Conservation (phyloP, 2,329 filamentous ascomycete genomes). For the Neofusicoccum laricinum region DNA sequence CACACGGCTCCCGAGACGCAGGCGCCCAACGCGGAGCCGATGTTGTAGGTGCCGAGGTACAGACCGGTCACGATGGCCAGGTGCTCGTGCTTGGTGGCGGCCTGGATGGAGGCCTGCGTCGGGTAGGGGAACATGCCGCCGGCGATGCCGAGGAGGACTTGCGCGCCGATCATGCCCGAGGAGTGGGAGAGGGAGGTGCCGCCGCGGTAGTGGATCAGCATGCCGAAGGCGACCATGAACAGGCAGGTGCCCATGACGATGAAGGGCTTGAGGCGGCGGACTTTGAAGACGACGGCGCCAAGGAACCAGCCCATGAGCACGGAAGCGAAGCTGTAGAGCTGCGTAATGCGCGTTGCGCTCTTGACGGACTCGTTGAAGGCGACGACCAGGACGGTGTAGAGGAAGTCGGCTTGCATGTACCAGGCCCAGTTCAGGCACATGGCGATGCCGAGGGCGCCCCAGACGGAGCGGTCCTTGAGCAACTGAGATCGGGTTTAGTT, state of each 20-base stretch:
- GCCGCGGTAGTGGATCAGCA: conserved; percentile 63
- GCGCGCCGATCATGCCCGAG: conserved; percentile 60
- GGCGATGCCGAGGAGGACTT: conserved; percentile 61
- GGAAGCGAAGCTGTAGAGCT: conserved; percentile 58
- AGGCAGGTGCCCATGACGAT: conserved; percentile 59
- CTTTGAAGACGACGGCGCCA: conserved; percentile 56
- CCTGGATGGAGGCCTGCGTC: conserved; percentile 51
- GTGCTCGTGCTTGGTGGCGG: conserved; percentile 52
- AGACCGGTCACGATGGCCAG: conserved; percentile 63
- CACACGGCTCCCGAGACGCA: conserved; percentile 62
- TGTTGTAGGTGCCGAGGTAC: conserved; percentile 62
- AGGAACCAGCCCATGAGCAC: conserved; percentile 58
- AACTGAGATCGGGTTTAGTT: conserved; percentile 30
- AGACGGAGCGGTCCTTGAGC: conserved; percentile 63
- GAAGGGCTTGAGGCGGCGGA: conserved; percentile 62
- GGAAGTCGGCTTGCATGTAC: conserved; percentile 63
- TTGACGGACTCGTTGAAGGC: conserved; percentile 58
- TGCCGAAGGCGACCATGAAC: conserved; percentile 64
- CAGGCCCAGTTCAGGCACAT: conserved; percentile 38
- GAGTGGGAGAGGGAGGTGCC: conserved; percentile 42
- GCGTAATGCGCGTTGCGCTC: conserved; percentile 57
- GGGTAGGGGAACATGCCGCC: conserved; percentile 61
- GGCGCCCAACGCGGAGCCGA: conserved; percentile 60
- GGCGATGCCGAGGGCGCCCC: conserved; percentile 58
- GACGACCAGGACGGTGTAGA: conserved; percentile 62